Percentiles rank a stretch among this genome's conserved stretches.
Conservation (phyloP, 2,329 filamentous ascomycete genomes). For the Pseudohalonectria lignicola region DNA sequence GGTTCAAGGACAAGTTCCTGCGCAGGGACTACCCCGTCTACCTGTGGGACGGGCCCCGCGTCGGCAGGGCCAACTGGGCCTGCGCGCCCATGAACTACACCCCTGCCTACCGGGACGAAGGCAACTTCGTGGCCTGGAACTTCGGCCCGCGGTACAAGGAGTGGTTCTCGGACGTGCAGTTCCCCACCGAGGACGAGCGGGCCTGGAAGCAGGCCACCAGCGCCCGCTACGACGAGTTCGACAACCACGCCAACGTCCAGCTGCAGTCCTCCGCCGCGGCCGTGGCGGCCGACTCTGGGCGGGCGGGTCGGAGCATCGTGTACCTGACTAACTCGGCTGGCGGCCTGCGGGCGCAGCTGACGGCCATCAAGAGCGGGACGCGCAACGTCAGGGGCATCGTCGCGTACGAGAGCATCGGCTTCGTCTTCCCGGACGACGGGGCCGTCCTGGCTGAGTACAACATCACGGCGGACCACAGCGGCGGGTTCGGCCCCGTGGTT, state of each 20-base stretch:
- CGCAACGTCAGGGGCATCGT: constrained; percentile 25
- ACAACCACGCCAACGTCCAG: constrained; percentile 18
- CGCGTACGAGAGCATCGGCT: constrained; percentile 15
- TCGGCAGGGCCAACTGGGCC: constrained; percentile 24
- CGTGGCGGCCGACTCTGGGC: constrained; percentile 20
- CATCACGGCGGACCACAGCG: background rate
- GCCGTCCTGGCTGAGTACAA: constrained; percentile 2
- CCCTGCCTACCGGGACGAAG: constrained; percentile 20
- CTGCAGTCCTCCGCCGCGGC: constrained; percentile 21
- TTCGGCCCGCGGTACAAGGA: constrained; percentile 17
- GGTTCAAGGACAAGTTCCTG: constrained; percentile 26
- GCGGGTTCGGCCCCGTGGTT: constrained; percentile 13
- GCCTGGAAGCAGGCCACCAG: constrained; percentile 22
- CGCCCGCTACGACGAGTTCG: constrained; percentile 22
- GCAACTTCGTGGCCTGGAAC: constrained; percentile 23
- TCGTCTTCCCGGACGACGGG: constrained; percentile 13
- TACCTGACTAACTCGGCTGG: constrained; percentile 22
- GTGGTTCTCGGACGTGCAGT: constrained; percentile 23
- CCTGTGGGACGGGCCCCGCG: constrained; percentile 25
- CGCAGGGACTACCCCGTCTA: constrained; percentile 24
- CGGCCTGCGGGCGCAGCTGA: constrained; percentile 20
- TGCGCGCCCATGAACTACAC: constrained; percentile 17
- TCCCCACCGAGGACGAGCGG: constrained; percentile 17
- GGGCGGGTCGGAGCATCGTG: constrained; percentile 16
- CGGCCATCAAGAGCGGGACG: constrained; percentile 19